These are phyloP conservation scores for Arthrobotrys sphaeroides DNA, from an alignment of 2,329 filamentous ascomycete genomes.

Conservation along the genomic window DNA sequence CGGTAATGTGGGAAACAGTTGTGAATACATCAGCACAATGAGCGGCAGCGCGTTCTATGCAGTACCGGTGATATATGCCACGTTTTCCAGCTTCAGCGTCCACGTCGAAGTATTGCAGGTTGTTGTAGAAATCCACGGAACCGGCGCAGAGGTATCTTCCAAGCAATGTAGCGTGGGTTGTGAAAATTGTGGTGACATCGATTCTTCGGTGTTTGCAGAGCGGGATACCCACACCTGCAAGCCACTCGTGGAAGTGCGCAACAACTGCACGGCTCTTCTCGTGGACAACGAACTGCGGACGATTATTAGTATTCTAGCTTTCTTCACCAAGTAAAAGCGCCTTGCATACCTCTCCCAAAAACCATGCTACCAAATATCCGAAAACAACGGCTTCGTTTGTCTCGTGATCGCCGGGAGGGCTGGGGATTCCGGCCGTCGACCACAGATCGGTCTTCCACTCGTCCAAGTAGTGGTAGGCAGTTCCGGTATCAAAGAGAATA, in stretches of 20 bases:
- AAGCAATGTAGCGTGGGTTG: constrained; percentile 93
- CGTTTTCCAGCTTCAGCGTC: constrained; percentile 97
- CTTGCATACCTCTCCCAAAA: constrained; percentile 86
- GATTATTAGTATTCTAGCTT: constrained; percentile 8
- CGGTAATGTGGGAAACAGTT: constrained; percentile 97
- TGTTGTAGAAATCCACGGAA: constrained; percentile 99
- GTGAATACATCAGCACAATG: constrained; percentile 97
- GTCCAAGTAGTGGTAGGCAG: constrained; percentile 86
- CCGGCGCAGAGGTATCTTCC: constrained; percentile 96
- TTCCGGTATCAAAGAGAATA: constrained; percentile 92
- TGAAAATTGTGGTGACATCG: constrained; percentile 97
- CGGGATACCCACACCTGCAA: constrained; percentile 90
- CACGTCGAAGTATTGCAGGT: constrained; percentile 94
- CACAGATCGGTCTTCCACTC: constrained; percentile 98
- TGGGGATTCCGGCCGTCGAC: constrained; percentile 92
- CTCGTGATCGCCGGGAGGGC: constrained; percentile 88
- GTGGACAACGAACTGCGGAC: constrained; percentile 84
- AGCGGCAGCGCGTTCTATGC: constrained; percentile 91
- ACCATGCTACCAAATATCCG: constrained; percentile 97
- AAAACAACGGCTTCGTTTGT: constrained; percentile 98
- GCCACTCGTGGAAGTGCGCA: constrained; percentile 98
- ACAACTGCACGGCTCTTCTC: constrained; percentile 92
- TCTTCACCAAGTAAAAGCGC: neutral
- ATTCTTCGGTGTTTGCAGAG: constrained; percentile 93
- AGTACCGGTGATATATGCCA: constrained; percentile 98